phyloP scores from a whole-genome alignment of 371 early-diverging fungal species.

The Zancudomyces culisetae region DNA sequence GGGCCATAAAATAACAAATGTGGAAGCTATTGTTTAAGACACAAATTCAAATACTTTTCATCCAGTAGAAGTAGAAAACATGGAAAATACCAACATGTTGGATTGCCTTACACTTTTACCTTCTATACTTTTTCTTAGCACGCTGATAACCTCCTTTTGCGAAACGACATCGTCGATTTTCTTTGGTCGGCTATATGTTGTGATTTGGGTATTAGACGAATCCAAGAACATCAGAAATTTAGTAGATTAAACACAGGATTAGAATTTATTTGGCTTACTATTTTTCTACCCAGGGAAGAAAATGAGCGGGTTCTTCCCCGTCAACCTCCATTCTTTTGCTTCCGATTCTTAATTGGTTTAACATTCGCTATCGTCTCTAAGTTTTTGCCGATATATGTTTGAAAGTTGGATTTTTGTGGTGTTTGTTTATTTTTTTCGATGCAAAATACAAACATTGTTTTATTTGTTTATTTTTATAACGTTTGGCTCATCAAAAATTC shows the following conservation, averaged over 20 bases:
- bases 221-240: too few relatives aligned
- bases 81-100: neutral
- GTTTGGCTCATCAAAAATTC: too few relatives aligned
- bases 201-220: neutral
- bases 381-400: too few relatives aligned
- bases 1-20: constrained; percentile 98
- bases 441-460: too few relatives aligned
- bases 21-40: constrained; percentile 49
- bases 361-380: too few relatives aligned
- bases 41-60: neutral
- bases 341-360: neutral
- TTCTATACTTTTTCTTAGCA: constrained; percentile 62
- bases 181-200: constrained; percentile 45
- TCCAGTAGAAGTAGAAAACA: neutral
- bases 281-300: constrained; percentile 7
- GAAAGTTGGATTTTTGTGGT: too few relatives aligned
- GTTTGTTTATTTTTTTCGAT: too few relatives aligned
- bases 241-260: neutral
- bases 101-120: constrained; percentile 41
- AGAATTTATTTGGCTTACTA: constrained; percentile 1
- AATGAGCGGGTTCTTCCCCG: neutral
- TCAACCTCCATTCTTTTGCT: neutral
- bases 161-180: constrained; percentile 67
- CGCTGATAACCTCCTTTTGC: constrained; percentile 76
- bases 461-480: too few relatives aligned